These are phyloP conservation scores for Prunus mongolica DNA, from an alignment of 306 rosid species.

Conservation along the genomic window DNA sequence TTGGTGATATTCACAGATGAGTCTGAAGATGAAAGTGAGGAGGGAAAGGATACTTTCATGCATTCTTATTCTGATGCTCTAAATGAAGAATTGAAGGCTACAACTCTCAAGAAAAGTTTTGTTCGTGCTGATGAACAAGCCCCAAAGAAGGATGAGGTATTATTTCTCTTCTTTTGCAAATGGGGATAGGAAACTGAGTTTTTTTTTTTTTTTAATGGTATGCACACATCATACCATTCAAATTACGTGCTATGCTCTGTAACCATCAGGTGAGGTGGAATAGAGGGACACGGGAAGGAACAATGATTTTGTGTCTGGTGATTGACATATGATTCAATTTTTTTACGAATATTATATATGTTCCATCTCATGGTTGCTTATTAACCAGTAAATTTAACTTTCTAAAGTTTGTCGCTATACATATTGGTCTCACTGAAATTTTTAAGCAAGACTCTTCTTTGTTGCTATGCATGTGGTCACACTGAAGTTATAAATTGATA, in stretches of 20 bases:
- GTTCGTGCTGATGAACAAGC: slow-evolving; percentile 69
- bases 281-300: not conserved
- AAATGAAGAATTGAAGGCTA: slow-evolving; percentile 62
- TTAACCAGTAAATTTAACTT: not conserved
- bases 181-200: not conserved
- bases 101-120: slow-evolving; percentile 78
- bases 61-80: slow-evolving; percentile 71
- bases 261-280: not conserved
- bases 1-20: slow-evolving; percentile 49
- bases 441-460: not conserved
- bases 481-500: not conserved
- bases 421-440: not conserved
- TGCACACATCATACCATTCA: not conserved
- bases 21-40: slow-evolving; percentile 54
- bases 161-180: not conserved
- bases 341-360: not conserved
- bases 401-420: not conserved
- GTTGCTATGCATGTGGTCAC: not conserved
- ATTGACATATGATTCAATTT: not conserved
- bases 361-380: slow-evolving; percentile 14
- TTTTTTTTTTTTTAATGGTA: not conserved
- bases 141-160: slow-evolving; percentile 70
- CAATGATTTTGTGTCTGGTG: not conserved
- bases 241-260: not conserved
- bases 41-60: slow-evolving; percentile 51